A percentile compares a stretch with the other conserved stretches of the same genome.
Evolutionary conservation across 139 green algal genomes (phyloP).

Genomic region (Coelastrella sp.): DNA sequence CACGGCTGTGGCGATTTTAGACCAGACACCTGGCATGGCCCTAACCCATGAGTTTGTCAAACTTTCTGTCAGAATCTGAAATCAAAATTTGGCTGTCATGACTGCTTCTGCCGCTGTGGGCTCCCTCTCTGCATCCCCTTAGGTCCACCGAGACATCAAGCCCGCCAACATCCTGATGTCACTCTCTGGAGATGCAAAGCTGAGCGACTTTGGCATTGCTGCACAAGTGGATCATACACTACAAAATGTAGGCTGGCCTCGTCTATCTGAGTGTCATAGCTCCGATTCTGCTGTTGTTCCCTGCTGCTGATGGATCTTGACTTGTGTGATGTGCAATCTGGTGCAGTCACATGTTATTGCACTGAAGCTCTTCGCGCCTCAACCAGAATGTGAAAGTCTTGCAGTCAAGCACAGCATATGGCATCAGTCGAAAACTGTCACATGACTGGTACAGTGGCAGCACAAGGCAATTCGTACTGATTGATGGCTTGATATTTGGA

Average conservation of each 20-base stretch:
- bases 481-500: too few relatives aligned
- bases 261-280: not conserved
- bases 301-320: not conserved
- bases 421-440: too few relatives aligned
- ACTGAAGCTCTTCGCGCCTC: too few relatives aligned
- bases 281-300: not conserved
- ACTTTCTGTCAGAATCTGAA: not conserved
- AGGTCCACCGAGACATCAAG: constrained; percentile 96
- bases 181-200: constrained; percentile 84
- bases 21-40: too few relatives aligned
- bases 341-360: too few relatives aligned
- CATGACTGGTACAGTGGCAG: too few relatives aligned
- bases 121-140: not conserved
- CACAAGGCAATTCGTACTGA: too few relatives aligned
- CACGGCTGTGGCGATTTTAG: too few relatives aligned
- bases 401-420: too few relatives aligned
- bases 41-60: too few relatives aligned
- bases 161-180: constrained; percentile 93
- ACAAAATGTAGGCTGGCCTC: not conserved
- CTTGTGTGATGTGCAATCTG: too few relatives aligned
- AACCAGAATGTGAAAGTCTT: too few relatives aligned
- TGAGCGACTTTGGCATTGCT: constrained; percentile 97
- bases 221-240: constrained; percentile 85
- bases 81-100: not conserved
- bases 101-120: not conserved